Percentiles rank a stretch among this genome's conserved stretches.
Evolutionary conservation across 345 rosid genomes (phyloP).

Genomic region (Fremontodendron californicum): DNA sequence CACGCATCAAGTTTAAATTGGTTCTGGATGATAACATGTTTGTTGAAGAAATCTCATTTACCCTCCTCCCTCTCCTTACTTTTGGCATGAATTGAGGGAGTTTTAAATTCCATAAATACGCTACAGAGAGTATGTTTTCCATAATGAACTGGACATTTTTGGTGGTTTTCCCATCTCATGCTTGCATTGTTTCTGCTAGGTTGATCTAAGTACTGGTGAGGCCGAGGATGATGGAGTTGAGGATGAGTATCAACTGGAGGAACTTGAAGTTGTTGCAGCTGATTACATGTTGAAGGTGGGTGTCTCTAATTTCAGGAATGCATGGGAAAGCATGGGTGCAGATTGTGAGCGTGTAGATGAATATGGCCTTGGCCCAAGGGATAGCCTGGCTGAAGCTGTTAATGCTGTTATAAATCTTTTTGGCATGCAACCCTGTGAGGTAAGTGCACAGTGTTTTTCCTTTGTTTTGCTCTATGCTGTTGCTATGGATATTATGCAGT

Average conservation of each 20-base stretch:
- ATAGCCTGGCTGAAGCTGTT: conserved; percentile 78
- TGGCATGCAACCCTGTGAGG: conserved; percentile 99
- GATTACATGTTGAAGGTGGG: conserved; percentile 87
- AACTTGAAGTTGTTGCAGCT: conserved; percentile 87
- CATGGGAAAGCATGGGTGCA: conserved; percentile 85
- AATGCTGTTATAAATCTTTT: conserved; percentile 86
- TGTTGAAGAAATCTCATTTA: neutral
- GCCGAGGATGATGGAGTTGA: conserved; percentile 96
- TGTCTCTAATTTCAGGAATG: conserved; percentile 92
- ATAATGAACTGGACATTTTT: neutral
- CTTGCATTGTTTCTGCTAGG: conserved; percentile 40
- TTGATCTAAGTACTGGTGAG: conserved; percentile 85
- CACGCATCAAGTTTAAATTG: neutral
- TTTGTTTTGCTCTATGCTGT: neutral
- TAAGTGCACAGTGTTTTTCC: conserved; percentile 22
- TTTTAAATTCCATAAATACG: neutral
- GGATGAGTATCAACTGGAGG: conserved; percentile 97
- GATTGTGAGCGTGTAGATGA: conserved; percentile 88
- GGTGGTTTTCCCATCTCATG: neutral
- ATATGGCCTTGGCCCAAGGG: conserved; percentile 95
- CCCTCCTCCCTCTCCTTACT: neutral
- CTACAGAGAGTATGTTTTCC: neutral
- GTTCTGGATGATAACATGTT: neutral
- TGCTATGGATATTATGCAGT: neutral
- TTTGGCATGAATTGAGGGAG: neutral